Conservation (phyloP, 768 basidiomycete genomes). For the Amanita phalloides region DNA sequence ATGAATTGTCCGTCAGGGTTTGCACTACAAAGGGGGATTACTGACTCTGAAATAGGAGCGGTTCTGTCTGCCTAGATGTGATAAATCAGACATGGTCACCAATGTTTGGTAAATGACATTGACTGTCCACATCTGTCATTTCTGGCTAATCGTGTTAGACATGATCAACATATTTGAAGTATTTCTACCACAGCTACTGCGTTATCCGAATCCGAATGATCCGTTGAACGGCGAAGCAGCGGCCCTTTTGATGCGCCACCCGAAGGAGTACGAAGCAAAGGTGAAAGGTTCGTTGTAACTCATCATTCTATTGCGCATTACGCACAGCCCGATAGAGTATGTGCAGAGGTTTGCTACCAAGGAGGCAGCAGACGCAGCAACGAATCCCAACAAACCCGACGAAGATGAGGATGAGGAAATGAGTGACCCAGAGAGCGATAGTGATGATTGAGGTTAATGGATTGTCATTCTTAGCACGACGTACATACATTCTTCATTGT, state of each 20-base stretch:
- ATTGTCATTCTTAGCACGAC: not conserved
- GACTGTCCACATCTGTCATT: not conserved
- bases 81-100: slow-evolving; percentile 99
- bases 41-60: slow-evolving; percentile 49
- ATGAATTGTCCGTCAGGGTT: slow-evolving; percentile 70
- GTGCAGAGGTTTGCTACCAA: slow-evolving; percentile 92
- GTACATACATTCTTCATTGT: not conserved
- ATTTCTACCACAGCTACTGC: slow-evolving; percentile 91
- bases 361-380: slow-evolving; percentile 74
- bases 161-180: slow-evolving; percentile 99
- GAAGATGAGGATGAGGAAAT: slow-evolving; percentile 76
- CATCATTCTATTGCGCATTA: not conserved
- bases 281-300: slow-evolving; percentile 53
- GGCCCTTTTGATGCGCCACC: slow-evolving; percentile 93
- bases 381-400: slow-evolving; percentile 40
- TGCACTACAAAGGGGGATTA: slow-evolving; percentile 4
- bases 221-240: slow-evolving; percentile 98
- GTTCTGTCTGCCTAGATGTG: slow-evolving; percentile 96
- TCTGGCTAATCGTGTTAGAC: slow-evolving; percentile 35
- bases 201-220: slow-evolving; percentile 98
- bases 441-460: slow-evolving; percentile 39
- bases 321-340: slow-evolving; percentile 53
- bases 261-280: slow-evolving; percentile 89
- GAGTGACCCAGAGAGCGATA: slow-evolving; percentile 81
- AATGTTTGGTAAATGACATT: slow-evolving; percentile 78